These are phyloP conservation scores for Podila clonocystis DNA, from an alignment of 192 early-diverging fungal genomes.

Conservation along the genomic window DNA sequence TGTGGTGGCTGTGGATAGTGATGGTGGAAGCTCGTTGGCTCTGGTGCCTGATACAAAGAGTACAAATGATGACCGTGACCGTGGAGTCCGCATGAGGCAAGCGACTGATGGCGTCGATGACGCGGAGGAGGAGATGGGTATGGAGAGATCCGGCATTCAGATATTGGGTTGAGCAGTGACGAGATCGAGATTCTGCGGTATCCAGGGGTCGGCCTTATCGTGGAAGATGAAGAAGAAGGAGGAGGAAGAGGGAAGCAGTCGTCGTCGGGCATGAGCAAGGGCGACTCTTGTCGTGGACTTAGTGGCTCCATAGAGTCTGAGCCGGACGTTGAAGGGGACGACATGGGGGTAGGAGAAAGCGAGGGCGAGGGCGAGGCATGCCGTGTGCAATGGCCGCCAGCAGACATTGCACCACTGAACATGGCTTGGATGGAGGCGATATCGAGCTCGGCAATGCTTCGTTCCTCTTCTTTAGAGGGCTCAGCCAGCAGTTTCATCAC, in stretches of 20 bases:
- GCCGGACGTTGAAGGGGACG: slow-evolving; percentile 1
- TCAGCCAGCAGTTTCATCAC: slow-evolving; percentile 1
- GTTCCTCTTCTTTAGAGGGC: neutral
- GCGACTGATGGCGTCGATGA: neutral
- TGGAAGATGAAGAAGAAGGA: neutral
- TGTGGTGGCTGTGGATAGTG: no score
- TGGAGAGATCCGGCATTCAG: neutral
- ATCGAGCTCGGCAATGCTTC: neutral
- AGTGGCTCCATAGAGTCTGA: neutral
- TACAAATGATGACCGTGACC: no score
- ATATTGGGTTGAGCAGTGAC: neutral
- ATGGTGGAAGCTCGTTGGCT: no score
- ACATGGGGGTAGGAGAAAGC: neutral
- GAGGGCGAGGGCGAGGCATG: neutral
- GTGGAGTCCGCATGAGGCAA: neutral
- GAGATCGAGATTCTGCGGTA: slow-evolving; percentile 4
- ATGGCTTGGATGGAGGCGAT: slow-evolving; percentile 1
- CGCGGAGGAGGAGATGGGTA: neutral
- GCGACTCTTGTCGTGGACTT: neutral
- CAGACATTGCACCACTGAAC: neutral
- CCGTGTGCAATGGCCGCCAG: neutral
- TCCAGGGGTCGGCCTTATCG: neutral
- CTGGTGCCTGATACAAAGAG: no score
- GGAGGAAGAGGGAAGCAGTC: neutral
- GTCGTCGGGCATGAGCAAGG: neutral